Base-by-base conservation (phyloP, 2,329 filamentous ascomycete species). In the Fusarium pseudoanthophilum region DNA sequence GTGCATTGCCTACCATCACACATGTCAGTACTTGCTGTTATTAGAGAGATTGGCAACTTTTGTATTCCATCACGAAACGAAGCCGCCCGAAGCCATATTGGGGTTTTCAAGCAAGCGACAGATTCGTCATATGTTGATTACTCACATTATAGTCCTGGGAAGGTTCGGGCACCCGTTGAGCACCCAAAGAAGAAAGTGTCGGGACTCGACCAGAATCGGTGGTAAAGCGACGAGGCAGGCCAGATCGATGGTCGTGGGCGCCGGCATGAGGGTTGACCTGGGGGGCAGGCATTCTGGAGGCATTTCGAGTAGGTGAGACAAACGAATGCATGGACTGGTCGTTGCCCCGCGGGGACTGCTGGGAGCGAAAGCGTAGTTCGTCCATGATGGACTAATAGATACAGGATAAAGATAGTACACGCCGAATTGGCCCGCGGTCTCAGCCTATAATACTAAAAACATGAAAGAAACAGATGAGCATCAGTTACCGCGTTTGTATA, bases 221-320 rank as follows among this genome's bases (percentile, higher is more conserved):
- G 73, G 95, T 98, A 84, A 98, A 98, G 80, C 95, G 92, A 79
- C 95, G 92, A 83, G 95, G 94, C 81, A 98, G 87, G 77, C 91
- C 91, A 72, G 90, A 90, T 83, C 95, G 91, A 75, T 89, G 89
- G 80, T 97, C 94, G 82, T 90, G 88, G 73, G 88, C 82, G 68
- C 86, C 64, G 46, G 72, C 61, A 59, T 79, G 78, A 60, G 77
- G 51, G 70, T 86, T 73, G 63, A 72, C 82, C 64, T 86, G 83
- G 74, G 88, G 86, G 74, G 88, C 88, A 73, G 85, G 86, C 81
- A 91, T 87, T 79, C 91, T 90, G 79, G 85, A 87, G 79, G 89
- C 88, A 82, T 92, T 92, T 81, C 93, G 91, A 77, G 90, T 89
- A 79, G 93, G 91, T 78, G 93, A 92, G 79, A 92, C 91, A 82